Evolutionary conservation across 345 rosid genomes (phyloP).

Genomic region (Camelina neglecta): DNA sequence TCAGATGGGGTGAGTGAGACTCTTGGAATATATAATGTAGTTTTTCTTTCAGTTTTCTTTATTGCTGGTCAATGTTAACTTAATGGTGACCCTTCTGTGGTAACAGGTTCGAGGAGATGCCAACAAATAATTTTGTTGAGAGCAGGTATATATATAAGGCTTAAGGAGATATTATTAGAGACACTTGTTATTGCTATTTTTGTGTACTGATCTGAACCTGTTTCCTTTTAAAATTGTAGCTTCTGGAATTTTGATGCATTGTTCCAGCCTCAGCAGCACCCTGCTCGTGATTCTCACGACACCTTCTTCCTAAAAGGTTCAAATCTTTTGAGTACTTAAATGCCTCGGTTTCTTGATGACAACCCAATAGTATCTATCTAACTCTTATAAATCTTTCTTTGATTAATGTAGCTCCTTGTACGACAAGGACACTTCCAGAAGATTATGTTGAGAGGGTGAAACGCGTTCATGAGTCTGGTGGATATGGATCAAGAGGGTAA

Average conservation of each 20-base stretch:
- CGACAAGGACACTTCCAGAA: conserved; percentile 72
- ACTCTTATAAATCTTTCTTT: not conserved
- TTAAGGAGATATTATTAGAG: not conserved
- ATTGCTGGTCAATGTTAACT: not conserved
- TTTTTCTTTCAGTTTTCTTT: not conserved
- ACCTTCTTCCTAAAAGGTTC: conserved; percentile 83
- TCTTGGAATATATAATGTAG: not conserved
- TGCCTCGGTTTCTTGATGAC: not conserved
- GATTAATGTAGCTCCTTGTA: conserved; percentile 63
- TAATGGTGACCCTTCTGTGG: conserved; percentile 21
- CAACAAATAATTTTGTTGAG: conserved; percentile 88
- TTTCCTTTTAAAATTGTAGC: conserved; percentile 49
- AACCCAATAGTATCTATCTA: not conserved
- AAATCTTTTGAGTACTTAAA: conserved; percentile 22
- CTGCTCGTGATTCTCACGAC: conserved; percentile 97
- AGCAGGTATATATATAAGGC: conserved; percentile 62
- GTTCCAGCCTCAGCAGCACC: conserved; percentile 98
- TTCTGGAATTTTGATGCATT: conserved; percentile 97
- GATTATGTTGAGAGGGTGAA: conserved; percentile 83
- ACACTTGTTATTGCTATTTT: not conserved
- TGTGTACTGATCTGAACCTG: not conserved
- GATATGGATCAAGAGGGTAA: conserved; percentile 87
- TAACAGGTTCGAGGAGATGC: conserved; percentile 92
- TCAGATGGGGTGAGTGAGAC: conserved; percentile 66
- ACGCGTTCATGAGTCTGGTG: conserved; percentile 72